Percentiles rank a stretch among this genome's conserved stretches.
phyloP scores from a whole-genome alignment of 164 flowering plant genomes.

The Hamamelis virginiana region DNA sequence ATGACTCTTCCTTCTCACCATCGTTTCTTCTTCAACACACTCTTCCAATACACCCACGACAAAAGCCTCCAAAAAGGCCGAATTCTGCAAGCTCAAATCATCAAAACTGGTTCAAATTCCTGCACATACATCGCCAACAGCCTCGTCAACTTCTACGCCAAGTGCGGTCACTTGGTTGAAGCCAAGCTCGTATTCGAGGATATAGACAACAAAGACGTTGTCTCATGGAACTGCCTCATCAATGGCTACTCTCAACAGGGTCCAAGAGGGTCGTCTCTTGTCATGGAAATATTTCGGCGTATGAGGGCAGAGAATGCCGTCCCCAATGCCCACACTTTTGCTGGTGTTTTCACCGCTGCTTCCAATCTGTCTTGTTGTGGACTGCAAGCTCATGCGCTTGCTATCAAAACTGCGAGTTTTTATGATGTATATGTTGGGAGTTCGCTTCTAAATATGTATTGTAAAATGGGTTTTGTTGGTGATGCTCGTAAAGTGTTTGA shows the following conservation, averaged over 20 bases:
- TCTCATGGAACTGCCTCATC: constrained; percentile 79
- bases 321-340: constrained; percentile 67
- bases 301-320: constrained; percentile 42
- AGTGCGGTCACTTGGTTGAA: constrained; percentile 41
- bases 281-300: constrained; percentile 43
- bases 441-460: constrained; percentile 59
- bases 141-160: constrained; percentile 69
- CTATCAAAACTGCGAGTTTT: constrained; percentile 32
- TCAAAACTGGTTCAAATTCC: constrained; percentile 43
- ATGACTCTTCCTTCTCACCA: no score
- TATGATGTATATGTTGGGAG: constrained; percentile 69
- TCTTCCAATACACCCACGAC: constrained; percentile 38
- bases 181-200: constrained; percentile 51
- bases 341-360: constrained; percentile 65
- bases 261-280: constrained; percentile 17
- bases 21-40: constrained; percentile 37
- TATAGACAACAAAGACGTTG: constrained; percentile 45
- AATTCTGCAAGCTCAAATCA: constrained; percentile 61
- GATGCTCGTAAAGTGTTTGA: constrained; percentile 71
- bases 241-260: constrained; percentile 53
- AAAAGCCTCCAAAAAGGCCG: constrained; percentile 43
- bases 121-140: constrained; percentile 46
- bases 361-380: constrained; percentile 35
- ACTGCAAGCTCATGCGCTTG: constrained; percentile 52
- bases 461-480: constrained; percentile 47